Conservation (phyloP, 176 grass and related monocot species). For the Hyparrhenia diplandra region DNA sequence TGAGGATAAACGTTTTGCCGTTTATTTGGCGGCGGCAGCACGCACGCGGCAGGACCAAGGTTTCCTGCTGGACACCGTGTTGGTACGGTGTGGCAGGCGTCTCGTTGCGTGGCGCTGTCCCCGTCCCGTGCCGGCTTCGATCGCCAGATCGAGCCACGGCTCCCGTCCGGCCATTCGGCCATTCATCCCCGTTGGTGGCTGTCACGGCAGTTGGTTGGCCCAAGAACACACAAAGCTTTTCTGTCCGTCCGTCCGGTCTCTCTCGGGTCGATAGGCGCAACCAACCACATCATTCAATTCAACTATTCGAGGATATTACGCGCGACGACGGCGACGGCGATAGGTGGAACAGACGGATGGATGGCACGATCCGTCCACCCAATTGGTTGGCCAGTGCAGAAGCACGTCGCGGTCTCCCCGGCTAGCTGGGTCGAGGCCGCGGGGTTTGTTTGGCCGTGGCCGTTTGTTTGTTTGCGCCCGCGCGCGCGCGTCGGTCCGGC, state of each 20-base stretch:
- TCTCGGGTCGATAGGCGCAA: not conserved
- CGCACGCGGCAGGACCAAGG: not conserved
- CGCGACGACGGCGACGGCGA: slow-evolving; percentile 1
- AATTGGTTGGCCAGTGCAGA: slow-evolving; percentile 17
- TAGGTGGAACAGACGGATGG: not conserved
- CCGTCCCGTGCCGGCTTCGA: no score
- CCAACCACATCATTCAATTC: slow-evolving; percentile 30
- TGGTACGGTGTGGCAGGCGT: not conserved
- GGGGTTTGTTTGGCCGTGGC: no score
- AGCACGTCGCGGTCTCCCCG: slow-evolving; percentile 24
- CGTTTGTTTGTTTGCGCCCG: not conserved
- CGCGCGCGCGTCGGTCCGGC: not conserved
- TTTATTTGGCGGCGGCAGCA: no score
- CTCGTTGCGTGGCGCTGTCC: slow-evolving; percentile 11
- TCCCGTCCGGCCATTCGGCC: no score
- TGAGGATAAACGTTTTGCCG: no score
- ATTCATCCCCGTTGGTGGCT: not conserved
- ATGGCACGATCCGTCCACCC: not conserved
- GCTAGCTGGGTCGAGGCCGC: not conserved
- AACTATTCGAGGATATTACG: slow-evolving; percentile 16
- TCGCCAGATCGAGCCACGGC: no score
- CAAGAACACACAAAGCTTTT: not conserved
- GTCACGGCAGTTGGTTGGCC: not conserved
- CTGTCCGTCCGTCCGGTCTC: not conserved
- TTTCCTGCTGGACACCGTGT: not conserved